Conservation (phyloP, 2,329 filamentous ascomycete genomes). For the Lithohypha guttulata region DNA sequence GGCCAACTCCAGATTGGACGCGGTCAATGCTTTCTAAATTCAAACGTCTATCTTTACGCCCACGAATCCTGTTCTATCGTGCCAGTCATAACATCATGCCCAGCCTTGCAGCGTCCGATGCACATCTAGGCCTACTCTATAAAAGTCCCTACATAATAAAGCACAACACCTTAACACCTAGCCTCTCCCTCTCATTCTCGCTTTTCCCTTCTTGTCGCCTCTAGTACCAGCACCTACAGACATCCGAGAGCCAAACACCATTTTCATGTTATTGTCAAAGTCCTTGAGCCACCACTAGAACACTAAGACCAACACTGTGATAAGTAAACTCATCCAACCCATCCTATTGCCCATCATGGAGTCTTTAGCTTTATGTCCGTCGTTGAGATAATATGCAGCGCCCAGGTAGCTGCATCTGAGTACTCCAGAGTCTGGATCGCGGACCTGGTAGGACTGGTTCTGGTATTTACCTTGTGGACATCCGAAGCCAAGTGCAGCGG, state of each 20-base stretch:
- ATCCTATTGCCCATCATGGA: conserved; percentile 2
- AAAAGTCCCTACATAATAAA: no score
- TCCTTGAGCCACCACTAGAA: conserved; percentile 6
- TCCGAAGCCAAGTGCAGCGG: conserved; percentile 59
- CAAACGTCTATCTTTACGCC: no score
- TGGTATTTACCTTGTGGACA: conserved; percentile 53
- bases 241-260: neutral
- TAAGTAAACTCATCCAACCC: conserved; percentile 8
- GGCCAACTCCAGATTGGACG: no score
- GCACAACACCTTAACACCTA: no score
- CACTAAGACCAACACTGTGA: conserved; percentile 4
- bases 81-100: no score
- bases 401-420: conserved; percentile 54
- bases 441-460: conserved; percentile 41
- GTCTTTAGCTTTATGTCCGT: conserved; percentile 15
- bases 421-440: conserved; percentile 26
- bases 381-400: conserved; percentile 42
- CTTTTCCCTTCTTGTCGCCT: no score
- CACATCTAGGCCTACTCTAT: no score
- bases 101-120: no score
- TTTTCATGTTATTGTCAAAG: neutral
- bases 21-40: no score
- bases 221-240: neutral
- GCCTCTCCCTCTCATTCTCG: no score
- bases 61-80: no score